These are phyloP conservation scores for Leishmania braziliensis DNA, from an alignment of 208 protist genomes.

Conservation along the genomic window DNA sequence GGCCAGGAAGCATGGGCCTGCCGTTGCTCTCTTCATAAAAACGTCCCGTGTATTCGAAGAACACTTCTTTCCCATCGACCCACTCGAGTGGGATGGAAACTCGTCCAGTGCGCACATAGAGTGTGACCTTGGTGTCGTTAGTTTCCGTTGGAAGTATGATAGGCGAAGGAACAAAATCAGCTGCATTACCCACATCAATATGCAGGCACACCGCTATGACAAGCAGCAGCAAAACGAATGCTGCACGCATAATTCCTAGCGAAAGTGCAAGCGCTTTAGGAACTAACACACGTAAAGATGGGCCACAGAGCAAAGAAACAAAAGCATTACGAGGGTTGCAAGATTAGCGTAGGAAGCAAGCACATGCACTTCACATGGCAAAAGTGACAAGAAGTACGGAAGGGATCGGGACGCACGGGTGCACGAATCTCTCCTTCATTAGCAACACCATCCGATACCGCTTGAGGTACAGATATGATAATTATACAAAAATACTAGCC, in stretches of 20 bases:
- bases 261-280: background rate
- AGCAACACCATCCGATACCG: background rate
- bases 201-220: conserved; percentile 15
- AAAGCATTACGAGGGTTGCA: background rate
- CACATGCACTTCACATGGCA: background rate
- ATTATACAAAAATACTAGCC: background rate
- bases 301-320: no score
- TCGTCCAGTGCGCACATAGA: conserved; percentile 39
- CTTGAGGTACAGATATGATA: background rate
- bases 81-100: conserved; percentile 54
- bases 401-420: no score
- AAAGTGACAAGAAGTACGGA: background rate
- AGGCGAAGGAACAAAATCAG: conserved; percentile 22
- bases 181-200: conserved; percentile 3
- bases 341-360: background rate
- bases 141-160: conserved; percentile 40
- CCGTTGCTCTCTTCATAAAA: conserved; percentile 51
- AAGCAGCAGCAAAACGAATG: background rate
- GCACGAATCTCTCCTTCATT: background rate
- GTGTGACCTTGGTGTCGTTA: conserved; percentile 52
- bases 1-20: conserved; percentile 62
- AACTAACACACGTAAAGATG: background rate
- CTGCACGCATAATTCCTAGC: background rate
- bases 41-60: conserved; percentile 75
- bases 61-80: conserved; percentile 30